A percentile compares a stretch with the other conserved stretches of the same genome.
phyloP scores from a whole-genome alignment of 495 filamentous ascomycete species.

The Tuber microsphaerosporum region DNA sequence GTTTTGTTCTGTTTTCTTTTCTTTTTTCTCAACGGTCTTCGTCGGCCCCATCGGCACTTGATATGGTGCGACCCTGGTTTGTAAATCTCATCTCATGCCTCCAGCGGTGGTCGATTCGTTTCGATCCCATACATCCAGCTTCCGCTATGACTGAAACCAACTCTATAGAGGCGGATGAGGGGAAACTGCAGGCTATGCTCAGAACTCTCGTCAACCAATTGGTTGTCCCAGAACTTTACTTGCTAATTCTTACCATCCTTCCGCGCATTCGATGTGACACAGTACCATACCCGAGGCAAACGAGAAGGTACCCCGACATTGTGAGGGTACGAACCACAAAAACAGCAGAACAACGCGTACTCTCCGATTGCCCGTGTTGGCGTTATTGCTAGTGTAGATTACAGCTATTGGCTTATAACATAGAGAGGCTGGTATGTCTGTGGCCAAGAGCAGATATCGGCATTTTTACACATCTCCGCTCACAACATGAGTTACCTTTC shows the following conservation, averaged over 20 bases:
- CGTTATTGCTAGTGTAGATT: background rate
- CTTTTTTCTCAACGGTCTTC: background rate
- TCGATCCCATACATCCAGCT: background rate
- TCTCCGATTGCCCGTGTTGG: background rate
- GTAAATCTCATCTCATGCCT: background rate
- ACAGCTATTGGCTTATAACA: background rate
- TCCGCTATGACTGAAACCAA: background rate
- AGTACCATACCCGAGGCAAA: background rate
- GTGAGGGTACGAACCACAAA: background rate
- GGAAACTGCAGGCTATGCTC: conserved; percentile 2
- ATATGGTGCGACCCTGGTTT: background rate
- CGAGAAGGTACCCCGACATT: background rate
- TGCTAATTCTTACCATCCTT: background rate
- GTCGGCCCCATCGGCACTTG: conserved; percentile 1
- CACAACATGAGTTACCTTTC: background rate
- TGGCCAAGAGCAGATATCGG: background rate
- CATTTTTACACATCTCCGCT: background rate
- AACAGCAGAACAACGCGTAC: background rate
- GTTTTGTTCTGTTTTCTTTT: too few species aligned
- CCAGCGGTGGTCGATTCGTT: background rate
- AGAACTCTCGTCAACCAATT: background rate
- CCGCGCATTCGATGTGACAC: background rate
- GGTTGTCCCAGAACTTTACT: background rate
- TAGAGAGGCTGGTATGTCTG: background rate
- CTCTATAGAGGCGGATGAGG: background rate